Evolutionary conservation across 2,329 filamentous ascomycete genomes (phyloP), one percentile per base, ranked within the genome.

Genomic region (Tolypocladium endophyticum): DNA sequence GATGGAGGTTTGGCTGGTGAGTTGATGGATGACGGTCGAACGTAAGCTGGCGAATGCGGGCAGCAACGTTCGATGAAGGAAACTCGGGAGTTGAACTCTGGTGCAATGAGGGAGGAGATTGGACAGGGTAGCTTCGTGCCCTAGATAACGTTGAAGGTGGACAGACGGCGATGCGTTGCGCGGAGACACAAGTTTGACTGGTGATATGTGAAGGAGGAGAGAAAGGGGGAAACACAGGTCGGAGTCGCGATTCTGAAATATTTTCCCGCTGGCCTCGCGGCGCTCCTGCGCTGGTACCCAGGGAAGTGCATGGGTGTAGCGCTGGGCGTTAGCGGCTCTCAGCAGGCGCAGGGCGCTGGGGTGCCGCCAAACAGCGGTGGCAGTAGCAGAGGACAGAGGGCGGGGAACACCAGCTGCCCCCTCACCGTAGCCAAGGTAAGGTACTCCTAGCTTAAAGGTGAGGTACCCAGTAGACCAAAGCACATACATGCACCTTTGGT

Each of bases 121-220:
- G 69, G 75, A 76, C 81, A 92, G 89, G 89, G 89, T 92, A 89
- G 89, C 89, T 92, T 84, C 78, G 88, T 90, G 89, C 89, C 89
- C 89, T 92, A 92, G 88, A 86, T 76, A 76, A 71, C 67, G 67
- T 71, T 73, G 68, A 66, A 65, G 69, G 68, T 72, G 71, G 74
- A 76, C 74, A 76, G 73, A 77, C 74, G 74, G 66, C 74, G 72
- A 71, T 74, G 74, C 74, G 74, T 77, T 77, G 74, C 73, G 74
- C 74, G 74, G 74, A 75, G 72, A 77, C 74, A 76, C 74, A 75
- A 70, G 68, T 67, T 71, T 75, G 71, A 69, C 73, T 76, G 72
- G 69, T 70, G 68, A 69, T 71, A 70, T 77, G 75, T 77, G 74
- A 75, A 76, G 72, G 65, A 69, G 68, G 69, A 69, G 68, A 65